Evolutionary conservation across 371 early-diverging fungal species (phyloP).

Genomic region (Mucor lusitanicus): DNA sequence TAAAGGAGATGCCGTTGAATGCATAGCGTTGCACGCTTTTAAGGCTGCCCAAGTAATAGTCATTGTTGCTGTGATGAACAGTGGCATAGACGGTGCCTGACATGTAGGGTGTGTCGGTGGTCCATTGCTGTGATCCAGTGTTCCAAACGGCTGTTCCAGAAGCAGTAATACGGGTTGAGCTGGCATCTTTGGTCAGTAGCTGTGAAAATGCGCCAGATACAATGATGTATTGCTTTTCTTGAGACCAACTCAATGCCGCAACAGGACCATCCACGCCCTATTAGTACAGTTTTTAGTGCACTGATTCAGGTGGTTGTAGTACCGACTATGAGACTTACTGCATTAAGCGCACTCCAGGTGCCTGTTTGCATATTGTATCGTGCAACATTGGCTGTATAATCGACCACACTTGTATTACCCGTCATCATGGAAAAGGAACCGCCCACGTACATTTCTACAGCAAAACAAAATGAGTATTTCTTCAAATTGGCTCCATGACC

Average conservation of each 20-base stretch:
- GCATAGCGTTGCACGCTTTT: constrained; percentile 37
- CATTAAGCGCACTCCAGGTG: constrained; percentile 31
- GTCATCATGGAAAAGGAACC: constrained; percentile 30
- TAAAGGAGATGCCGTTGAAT: constrained; percentile 36
- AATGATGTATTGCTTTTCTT: constrained; percentile 12
- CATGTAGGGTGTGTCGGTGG: constrained; percentile 23
- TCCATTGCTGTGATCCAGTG: constrained; percentile 12
- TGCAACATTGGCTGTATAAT: constrained; percentile 24
- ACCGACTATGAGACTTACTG: too few species aligned
- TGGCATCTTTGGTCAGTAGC: constrained; percentile 1
- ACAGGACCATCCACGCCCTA: constrained; percentile 44
- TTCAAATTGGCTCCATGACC: too few species aligned
- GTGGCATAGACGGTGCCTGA: constrained; percentile 28
- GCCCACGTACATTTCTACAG: constrained; percentile 35
- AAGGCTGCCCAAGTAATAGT: constrained; percentile 41
- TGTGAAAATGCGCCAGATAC: constrained; percentile 38
- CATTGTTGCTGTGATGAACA: neutral
- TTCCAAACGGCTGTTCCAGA: constrained; percentile 46
- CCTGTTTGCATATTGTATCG: constrained; percentile 17
- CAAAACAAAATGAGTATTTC: neutral
- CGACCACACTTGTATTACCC: neutral
- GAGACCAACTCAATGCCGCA: constrained; percentile 9
- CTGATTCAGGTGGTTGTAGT: too few species aligned
- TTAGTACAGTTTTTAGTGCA: too few species aligned
- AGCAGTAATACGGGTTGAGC: too few species aligned